Conservation (phyloP, 192 early-diverging fungal species). For the Coemansia sp. region DNA sequence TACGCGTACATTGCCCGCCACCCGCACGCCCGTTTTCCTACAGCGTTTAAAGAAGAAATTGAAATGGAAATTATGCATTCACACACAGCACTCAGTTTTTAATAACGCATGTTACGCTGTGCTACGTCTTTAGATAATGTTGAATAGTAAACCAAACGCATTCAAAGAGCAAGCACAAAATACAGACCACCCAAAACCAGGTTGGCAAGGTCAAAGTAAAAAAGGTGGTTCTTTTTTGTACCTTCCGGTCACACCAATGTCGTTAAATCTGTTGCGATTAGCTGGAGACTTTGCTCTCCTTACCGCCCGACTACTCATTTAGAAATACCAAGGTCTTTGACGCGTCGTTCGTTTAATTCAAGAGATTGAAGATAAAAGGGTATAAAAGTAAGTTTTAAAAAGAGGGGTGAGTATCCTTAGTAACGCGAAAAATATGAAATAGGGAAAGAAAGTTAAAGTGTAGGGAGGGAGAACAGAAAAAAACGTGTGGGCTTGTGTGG, state of each 20-base stretch:
- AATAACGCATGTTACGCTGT: too few relatives aligned
- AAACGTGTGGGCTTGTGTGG: background rate
- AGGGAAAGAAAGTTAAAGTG: slow-evolving; percentile 9
- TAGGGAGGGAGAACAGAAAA: background rate
- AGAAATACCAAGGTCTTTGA: background rate
- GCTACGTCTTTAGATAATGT: too few relatives aligned
- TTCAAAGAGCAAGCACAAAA: too few relatives aligned
- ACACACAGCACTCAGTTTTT: too few relatives aligned
- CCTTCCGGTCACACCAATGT: slow-evolving; percentile 37
- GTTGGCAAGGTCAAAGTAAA: too few relatives aligned
- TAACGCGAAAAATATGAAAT: slow-evolving; percentile 11
- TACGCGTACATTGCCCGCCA: slow-evolving; percentile 33
- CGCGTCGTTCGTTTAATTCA: slow-evolving; percentile 4
- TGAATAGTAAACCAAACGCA: too few relatives aligned
- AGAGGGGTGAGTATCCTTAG: background rate
- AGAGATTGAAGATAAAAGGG: background rate
- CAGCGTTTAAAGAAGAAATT: background rate
- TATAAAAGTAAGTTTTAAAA: slow-evolving; percentile 10
- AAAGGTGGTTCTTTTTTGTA: background rate
- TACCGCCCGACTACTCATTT: slow-evolving; percentile 33
- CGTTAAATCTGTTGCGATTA: slow-evolving; percentile 36
- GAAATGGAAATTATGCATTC: background rate
- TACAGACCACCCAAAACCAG: too few relatives aligned
- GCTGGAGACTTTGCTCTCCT: slow-evolving; percentile 42
- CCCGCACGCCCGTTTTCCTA: slow-evolving; percentile 51